Evolutionary conservation across 306 rosid species (phyloP), one percentile per base, ranked within the genome.

Genomic region (Bauhinia variegata): DNA sequence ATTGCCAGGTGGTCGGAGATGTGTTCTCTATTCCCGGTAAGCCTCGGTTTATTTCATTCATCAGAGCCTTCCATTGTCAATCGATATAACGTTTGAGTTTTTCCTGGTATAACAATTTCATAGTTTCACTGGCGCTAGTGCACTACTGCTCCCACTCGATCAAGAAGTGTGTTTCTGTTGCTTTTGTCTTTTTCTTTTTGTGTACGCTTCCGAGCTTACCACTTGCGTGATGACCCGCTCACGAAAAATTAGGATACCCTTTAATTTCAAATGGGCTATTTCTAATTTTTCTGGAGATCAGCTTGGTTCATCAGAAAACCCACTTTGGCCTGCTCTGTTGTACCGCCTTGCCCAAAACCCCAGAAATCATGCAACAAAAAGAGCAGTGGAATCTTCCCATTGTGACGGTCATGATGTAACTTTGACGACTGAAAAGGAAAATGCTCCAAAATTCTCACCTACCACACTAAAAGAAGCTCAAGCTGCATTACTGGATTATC

Each of bases 401-500:
- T 38, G 16, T 60, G 10, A 38, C 18, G 65, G 38, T 18, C 49
- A 11, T 60, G 65, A 17, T 10, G 17, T 7, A 17, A 31, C 49
- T 39, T 12, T 60, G 15, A 23, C 28, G 1, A 2, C 28, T 23
- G 2, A 23, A 23, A 23, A 23, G 28, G 28, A 23, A 23, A 23
- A 23, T 23, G 28, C 28, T 23, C 28, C 28, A 2, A 23, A 23
- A 8, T 5, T 36, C 41, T 36, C 41, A 5, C 6, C 41, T 6
- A 36, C 41, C 41, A 5, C 61, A 13, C 47, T 31, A 7, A 85
- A 55, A 69, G 83, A 75, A 80, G 97, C 88, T 11, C 89, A 86
- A 79, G 82, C 75, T 23, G 97, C 91, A 43, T 77, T 91, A 37
- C 60, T 88, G 34, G 97, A 91, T 1, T 91, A 91, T 68, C 86